These are phyloP conservation scores for Excoecaria cochinchinensis DNA, from an alignment of 345 rosid species.

Conservation along the genomic window DNA sequence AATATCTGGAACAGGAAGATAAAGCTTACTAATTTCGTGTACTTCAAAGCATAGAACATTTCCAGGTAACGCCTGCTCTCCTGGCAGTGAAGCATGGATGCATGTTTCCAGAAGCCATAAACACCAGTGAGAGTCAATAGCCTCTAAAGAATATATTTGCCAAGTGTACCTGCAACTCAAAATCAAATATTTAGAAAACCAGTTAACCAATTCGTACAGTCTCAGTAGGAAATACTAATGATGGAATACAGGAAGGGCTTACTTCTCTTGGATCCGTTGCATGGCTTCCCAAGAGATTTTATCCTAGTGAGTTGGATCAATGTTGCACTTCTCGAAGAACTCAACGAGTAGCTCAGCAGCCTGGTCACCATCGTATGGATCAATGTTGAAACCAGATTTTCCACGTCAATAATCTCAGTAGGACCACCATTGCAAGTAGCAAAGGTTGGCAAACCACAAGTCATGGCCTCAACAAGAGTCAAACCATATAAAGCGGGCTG, in stretches of 20 bases:
- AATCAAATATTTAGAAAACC: neutral
- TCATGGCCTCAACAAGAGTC: conserved; percentile 90
- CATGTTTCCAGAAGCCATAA: conserved; percentile 94
- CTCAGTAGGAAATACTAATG: neutral
- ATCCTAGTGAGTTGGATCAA: conserved; percentile 69
- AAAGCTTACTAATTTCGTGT: conserved; percentile 61
- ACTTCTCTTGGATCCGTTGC: conserved; percentile 86
- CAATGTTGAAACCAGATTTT: conserved; percentile 81
- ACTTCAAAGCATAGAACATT: conserved; percentile 88
- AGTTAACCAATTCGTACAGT: too few species aligned
- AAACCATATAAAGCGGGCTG: conserved; percentile 85
- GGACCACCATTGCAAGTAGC: conserved; percentile 95
- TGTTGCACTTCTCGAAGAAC: conserved; percentile 69
- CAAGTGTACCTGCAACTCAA: conserved; percentile 64
- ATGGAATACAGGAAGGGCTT: conserved; percentile 4
- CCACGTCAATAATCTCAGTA: conserved; percentile 88
- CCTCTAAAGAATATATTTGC: conserved; percentile 83
- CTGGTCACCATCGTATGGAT: conserved; percentile 88
- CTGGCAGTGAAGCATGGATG: conserved; percentile 77
- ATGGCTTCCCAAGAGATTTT: conserved; percentile 71
- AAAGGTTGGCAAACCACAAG: conserved; percentile 82
- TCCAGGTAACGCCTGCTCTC: conserved; percentile 92
- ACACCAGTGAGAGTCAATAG: conserved; percentile 84
- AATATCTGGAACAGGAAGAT: neutral
- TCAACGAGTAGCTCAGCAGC: conserved; percentile 66